Evolutionary conservation across 768 basidiomycete genomes (phyloP).

Genomic region (Tubosaeta brunneosetosa): DNA sequence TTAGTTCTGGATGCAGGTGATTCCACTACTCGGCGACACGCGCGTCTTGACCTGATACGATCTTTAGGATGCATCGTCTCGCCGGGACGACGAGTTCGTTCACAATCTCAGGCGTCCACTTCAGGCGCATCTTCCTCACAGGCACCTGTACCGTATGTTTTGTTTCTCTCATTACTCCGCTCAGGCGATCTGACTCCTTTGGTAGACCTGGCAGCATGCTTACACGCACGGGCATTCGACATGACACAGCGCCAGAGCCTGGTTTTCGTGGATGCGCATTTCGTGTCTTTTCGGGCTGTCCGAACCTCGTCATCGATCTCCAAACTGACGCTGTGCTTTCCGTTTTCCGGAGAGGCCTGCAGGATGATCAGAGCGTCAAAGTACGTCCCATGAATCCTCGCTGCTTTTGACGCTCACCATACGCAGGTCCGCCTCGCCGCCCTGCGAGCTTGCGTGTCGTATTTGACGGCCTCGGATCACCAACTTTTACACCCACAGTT

Average conservation of each 20-base stretch:
- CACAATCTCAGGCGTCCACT: conserved; percentile 55
- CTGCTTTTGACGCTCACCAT: not conserved
- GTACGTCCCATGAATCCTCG: conserved; percentile 34
- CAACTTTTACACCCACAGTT: conserved; percentile 58
- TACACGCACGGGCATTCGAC: conserved; percentile 66
- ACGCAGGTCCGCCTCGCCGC: conserved; percentile 68
- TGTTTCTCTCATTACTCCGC: not conserved
- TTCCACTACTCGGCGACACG: not conserved
- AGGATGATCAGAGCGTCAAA: conserved; percentile 61
- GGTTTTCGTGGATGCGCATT: conserved; percentile 59
- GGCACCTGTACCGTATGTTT: conserved; percentile 28
- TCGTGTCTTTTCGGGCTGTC: conserved; percentile 66
- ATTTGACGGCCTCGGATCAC: conserved; percentile 60
- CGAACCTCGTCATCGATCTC: conserved; percentile 73
- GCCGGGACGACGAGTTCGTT: conserved; percentile 49
- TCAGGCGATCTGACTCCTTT: not conserved
- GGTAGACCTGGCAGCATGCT: conserved; percentile 39
- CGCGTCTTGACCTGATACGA: too few species aligned
- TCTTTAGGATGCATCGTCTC: conserved; percentile 58
- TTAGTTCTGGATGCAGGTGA: conserved; percentile 49
- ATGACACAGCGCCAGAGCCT: conserved; percentile 40
- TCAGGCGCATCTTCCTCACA: conserved; percentile 29
- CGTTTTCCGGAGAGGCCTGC: conserved; percentile 63
- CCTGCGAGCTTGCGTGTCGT: conserved; percentile 64
- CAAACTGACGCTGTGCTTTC: conserved; percentile 64